Evolutionary conservation across 2,329 filamentous ascomycete species (phyloP).

Genomic region (Aspergillus persii): DNA sequence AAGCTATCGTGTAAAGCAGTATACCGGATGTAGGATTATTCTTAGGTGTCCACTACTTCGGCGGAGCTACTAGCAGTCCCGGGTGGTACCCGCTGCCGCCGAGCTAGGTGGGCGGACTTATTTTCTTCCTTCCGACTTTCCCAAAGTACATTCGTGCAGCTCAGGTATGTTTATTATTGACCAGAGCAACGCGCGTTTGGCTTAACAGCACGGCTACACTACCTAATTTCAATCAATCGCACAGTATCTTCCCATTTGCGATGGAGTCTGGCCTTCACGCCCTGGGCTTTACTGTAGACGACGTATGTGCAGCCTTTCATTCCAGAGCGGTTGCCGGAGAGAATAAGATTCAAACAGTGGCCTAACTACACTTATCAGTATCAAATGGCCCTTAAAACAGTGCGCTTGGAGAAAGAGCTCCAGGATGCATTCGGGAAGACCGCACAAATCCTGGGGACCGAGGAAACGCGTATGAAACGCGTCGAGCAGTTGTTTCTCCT

Average conservation of each 20-base stretch:
- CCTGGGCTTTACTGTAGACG: conserved; percentile 15
- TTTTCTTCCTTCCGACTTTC: not conserved
- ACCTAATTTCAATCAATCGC: not conserved
- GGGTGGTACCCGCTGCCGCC: not conserved
- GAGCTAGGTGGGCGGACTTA: not conserved
- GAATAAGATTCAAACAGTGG: not conserved
- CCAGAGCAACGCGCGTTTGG: not conserved
- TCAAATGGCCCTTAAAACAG: conserved; percentile 52
- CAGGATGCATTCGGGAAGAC: conserved; percentile 63
- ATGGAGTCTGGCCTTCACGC: conserved; percentile 10
- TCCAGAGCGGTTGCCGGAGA: not conserved
- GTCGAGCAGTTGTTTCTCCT: conserved; percentile 69
- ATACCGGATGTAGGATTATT: not conserved
- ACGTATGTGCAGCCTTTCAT: conserved; percentile 21
- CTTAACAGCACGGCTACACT: not conserved
- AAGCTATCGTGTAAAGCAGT: not conserved
- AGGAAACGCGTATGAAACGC: conserved; percentile 68
- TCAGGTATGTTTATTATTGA: not conserved
- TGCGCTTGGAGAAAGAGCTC: conserved; percentile 67
- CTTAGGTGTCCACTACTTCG: conserved; percentile 10
- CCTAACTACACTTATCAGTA: conserved; percentile 18
- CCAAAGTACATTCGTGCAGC: too few relatives aligned
- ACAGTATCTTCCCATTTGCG: not conserved
- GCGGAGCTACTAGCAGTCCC: too few relatives aligned
- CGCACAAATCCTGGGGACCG: conserved; percentile 69